Percentiles rank a stretch among this genome's conserved stretches.
These are phyloP conservation scores for Actinomucor elegans DNA, from an alignment of 371 early-diverging fungal species.

Conservation along the genomic window DNA sequence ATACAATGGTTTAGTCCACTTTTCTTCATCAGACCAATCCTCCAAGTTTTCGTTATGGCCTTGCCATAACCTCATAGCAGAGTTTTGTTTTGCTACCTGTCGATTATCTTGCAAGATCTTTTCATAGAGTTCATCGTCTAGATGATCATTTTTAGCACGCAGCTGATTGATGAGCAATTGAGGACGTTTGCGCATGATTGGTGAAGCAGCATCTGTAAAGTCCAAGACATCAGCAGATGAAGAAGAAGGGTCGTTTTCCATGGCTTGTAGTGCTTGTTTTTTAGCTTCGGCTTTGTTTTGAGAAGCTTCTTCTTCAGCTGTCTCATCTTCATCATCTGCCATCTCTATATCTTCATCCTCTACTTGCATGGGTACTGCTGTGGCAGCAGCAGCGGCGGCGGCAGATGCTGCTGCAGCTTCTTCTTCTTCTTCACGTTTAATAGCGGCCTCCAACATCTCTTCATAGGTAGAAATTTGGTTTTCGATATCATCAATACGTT, in stretches of 20 bases:
- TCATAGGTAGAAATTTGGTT: conserved; percentile 49
- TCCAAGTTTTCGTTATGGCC: conserved; percentile 26
- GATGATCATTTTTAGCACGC: conserved; percentile 33
- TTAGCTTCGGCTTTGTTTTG: conserved; percentile 34
- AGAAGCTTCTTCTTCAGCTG: conserved; percentile 20
- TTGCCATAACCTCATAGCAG: conserved; percentile 41
- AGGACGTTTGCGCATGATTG: conserved; percentile 43
- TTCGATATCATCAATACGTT: conserved; percentile 53
- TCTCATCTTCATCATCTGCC: conserved; percentile 22
- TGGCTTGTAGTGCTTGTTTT: conserved; percentile 44
- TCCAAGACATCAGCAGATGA: conserved; percentile 24
- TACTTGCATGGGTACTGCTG: background rate
- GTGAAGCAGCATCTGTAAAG: conserved; percentile 13
- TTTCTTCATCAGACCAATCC: conserved; percentile 44
- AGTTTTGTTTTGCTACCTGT: conserved; percentile 50
- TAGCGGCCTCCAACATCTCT: conserved; percentile 36
- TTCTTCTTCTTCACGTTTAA: conserved; percentile 19
- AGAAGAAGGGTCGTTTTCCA: conserved; percentile 26
- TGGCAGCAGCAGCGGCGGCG: background rate
- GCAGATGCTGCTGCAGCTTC: background rate
- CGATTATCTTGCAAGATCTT: conserved; percentile 64
- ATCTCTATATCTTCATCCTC: conserved; percentile 11
- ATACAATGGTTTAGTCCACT: conserved; percentile 43
- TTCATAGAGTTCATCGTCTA: conserved; percentile 46
- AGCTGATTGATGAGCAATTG: conserved; percentile 46